phyloP scores from a whole-genome alignment of 1,284 basidiomycete genomes.

The Ustilago crameri region DNA sequence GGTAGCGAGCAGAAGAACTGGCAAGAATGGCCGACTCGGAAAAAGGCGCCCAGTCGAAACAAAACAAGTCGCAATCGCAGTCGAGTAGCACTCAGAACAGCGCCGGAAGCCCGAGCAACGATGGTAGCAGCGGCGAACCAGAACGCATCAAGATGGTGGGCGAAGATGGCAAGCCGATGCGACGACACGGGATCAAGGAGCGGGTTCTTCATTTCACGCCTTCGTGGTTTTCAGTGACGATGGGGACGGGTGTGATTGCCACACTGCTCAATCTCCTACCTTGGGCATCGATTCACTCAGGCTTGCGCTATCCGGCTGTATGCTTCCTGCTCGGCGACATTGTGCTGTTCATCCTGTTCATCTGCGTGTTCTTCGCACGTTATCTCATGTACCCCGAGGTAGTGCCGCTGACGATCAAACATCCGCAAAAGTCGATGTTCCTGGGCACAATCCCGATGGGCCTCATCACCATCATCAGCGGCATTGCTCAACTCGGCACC shows the following conservation, averaged over 20 bases:
- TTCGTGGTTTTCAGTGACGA: constrained; percentile 58
- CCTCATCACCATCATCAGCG: constrained; percentile 54
- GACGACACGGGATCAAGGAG: constrained; percentile 38
- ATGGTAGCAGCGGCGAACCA: constrained; percentile 17
- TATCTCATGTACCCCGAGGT: constrained; percentile 60
- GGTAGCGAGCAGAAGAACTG: constrained; percentile 32
- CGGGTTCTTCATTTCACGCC: constrained; percentile 56
- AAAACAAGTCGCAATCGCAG: not conserved
- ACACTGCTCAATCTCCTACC: constrained; percentile 53
- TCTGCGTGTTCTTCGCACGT: constrained; percentile 43
- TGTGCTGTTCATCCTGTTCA: constrained; percentile 51
- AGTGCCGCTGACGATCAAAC: constrained; percentile 57
- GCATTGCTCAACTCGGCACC: constrained; percentile 53
- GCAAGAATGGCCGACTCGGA: constrained; percentile 38
- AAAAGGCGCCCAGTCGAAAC: constrained; percentile 17
- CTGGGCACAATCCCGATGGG: constrained; percentile 59
- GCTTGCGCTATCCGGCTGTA: constrained; percentile 31
- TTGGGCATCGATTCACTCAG: constrained; percentile 39
- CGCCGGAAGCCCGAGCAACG: not conserved
- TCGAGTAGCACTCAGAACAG: not conserved
- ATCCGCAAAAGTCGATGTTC: constrained; percentile 58
- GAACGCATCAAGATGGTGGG: constrained; percentile 38
- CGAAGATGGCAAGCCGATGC: constrained; percentile 45
- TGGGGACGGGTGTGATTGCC: constrained; percentile 57
- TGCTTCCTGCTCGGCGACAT: constrained; percentile 48